Percentiles rank a stretch among this genome's conserved stretches.
These are phyloP conservation scores for Lepraria neglecta DNA, from an alignment of 495 filamentous ascomycete species.

Conservation along the genomic window DNA sequence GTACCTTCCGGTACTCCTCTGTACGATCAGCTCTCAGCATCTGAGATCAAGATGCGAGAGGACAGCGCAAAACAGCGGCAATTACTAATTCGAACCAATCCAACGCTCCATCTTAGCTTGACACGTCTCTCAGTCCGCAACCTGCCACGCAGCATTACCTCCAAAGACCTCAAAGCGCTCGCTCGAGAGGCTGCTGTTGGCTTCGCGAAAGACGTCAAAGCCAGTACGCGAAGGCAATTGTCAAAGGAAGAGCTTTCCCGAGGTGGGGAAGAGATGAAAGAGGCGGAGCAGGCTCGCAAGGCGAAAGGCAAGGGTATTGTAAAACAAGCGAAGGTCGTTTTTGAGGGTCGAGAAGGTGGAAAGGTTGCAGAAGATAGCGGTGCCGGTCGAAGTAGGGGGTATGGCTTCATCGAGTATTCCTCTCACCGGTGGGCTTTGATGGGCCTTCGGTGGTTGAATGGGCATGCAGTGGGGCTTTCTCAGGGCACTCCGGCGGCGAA, in stretches of 20 bases:
- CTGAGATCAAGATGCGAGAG: conserved; percentile 82
- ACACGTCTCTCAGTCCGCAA: conserved; percentile 94
- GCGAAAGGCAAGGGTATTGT: conserved; percentile 85
- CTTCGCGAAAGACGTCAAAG: conserved; percentile 85
- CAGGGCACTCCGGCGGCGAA: conserved; percentile 27
- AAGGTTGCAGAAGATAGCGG: conserved; percentile 70
- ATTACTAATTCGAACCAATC: conserved; percentile 82
- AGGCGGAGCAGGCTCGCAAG: conserved; percentile 70
- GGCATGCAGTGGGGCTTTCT: conserved; percentile 54
- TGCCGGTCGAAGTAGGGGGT: conserved; percentile 78
- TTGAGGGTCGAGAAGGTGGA: conserved; percentile 72
- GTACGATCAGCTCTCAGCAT: conserved; percentile 66
- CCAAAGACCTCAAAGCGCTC: conserved; percentile 85
- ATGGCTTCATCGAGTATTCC: conserved; percentile 96
- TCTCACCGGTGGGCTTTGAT: conserved; percentile 92
- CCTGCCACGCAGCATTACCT: conserved; percentile 72
- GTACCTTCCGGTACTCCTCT: conserved; percentile 65
- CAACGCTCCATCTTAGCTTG: conserved; percentile 78
- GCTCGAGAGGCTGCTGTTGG: conserved; percentile 86
- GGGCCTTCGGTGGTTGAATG: conserved; percentile 91
- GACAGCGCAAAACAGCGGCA: conserved; percentile 82
- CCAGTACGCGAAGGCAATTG: conserved; percentile 60
- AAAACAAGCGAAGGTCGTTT: conserved; percentile 90
- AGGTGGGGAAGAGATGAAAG: conserved; percentile 69
- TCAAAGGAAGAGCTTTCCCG: conserved; percentile 81